phyloP scores from a whole-genome alignment of 1,284 basidiomycete genomes.

The Puccinia horiana region DNA sequence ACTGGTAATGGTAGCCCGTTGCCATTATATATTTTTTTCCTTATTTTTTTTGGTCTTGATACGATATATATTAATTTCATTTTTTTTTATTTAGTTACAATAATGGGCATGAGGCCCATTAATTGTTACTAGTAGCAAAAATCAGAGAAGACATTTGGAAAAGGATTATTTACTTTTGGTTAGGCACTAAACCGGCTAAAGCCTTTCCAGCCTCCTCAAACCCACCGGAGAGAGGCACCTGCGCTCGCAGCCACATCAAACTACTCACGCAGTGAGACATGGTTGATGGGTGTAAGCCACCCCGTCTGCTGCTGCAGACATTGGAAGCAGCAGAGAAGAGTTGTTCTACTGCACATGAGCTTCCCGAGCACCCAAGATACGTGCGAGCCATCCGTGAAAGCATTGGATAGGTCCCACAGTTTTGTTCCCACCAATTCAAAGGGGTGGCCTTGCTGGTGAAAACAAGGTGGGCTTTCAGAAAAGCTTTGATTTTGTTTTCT shows the following conservation, averaged over 20 bases:
- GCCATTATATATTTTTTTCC: no score
- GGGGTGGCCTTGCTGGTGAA: no score
- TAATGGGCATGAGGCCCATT: no score
- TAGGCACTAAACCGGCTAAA: neutral
- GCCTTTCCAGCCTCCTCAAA: constrained; percentile 8
- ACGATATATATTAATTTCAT: no score
- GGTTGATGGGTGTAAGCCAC: neutral
- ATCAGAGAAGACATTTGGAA: no score
- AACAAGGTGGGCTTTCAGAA: no score
- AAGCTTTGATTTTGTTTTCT: no score
- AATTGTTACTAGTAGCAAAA: no score
- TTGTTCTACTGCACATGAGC: neutral
- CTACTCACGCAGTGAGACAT: neutral
- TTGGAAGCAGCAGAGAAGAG: neutral
- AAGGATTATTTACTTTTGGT: no score
- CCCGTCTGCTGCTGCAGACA: neutral
- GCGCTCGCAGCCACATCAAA: neutral
- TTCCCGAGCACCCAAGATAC: neutral
- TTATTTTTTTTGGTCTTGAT: no score
- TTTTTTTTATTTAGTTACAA: no score
- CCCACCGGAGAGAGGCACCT: neutral
- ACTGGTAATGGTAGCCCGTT: no score
- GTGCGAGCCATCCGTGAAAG: neutral
- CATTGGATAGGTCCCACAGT: neutral
- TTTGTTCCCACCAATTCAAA: neutral